Evolutionary conservation across 2,329 filamentous ascomycete species (phyloP).

Genomic region (Botrytis sinoallii): DNA sequence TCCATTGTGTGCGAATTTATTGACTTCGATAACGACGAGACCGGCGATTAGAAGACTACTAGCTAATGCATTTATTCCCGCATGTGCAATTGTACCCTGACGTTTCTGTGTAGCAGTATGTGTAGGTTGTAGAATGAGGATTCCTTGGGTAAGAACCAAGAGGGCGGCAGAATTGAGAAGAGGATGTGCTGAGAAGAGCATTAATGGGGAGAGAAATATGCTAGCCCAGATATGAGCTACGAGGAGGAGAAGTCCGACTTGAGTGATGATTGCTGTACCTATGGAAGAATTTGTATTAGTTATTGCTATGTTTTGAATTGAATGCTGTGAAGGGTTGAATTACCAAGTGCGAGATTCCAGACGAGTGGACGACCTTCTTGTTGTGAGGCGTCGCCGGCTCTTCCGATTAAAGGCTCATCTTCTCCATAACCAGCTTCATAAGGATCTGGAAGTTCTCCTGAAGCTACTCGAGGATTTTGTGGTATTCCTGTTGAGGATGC

Average conservation of each 20-base stretch:
- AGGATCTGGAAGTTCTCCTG: slow-evolving; percentile 29
- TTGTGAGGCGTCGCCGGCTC: slow-evolving; percentile 71
- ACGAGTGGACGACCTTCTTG: slow-evolving; percentile 59
- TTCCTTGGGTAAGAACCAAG: slow-evolving; percentile 72
- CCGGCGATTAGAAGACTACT: slow-evolving; percentile 55
- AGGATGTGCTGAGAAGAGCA: slow-evolving; percentile 86
- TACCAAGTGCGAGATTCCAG: slow-evolving; percentile 74
- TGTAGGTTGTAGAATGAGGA: slow-evolving; percentile 85
- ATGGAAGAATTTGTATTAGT: slow-evolving; percentile 26
- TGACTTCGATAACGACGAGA: slow-evolving; percentile 72
- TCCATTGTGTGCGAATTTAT: slow-evolving; percentile 69
- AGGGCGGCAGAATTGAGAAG: slow-evolving; percentile 66
- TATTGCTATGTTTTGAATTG: not conserved
- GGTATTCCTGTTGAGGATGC: slow-evolving; percentile 67
- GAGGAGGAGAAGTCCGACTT: slow-evolving; percentile 74
- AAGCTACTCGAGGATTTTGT: slow-evolving; percentile 42
- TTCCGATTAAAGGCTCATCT: slow-evolving; percentile 68
- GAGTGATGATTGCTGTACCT: slow-evolving; percentile 81
- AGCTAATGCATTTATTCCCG: slow-evolving; percentile 62
- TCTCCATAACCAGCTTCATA: slow-evolving; percentile 44
- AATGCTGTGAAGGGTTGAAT: not conserved
- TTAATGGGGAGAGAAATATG: slow-evolving; percentile 65
- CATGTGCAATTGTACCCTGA: slow-evolving; percentile 60
- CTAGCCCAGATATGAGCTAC: slow-evolving; percentile 73
- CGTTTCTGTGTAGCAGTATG: slow-evolving; percentile 72